Base-by-base conservation (phyloP, 148 eudicot species). In the Pouteria glomerata region DNA sequence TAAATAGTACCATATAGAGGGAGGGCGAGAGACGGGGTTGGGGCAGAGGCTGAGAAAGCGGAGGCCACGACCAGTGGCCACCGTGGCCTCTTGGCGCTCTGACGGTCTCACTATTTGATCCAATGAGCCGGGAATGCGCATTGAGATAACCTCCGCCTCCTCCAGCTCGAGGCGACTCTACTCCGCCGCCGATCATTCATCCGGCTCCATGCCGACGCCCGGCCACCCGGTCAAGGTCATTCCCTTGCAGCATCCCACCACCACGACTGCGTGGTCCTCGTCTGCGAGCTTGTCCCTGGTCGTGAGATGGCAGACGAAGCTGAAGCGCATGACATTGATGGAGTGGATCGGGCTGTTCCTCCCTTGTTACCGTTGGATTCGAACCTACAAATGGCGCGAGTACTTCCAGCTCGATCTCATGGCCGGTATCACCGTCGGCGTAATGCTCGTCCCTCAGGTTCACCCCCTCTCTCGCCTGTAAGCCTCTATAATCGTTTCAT, bases 381-480 rank as follows among this genome's bases (percentile, higher is more conserved):
- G 92, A 1, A 69, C 84, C 12, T 95, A 95, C 47, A 73, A 72
- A n/a, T 76, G 78, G 80, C 74, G 75, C 0, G 97, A 95, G 21
- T 85, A 82, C 69, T 75, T 95, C 63, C 97, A 90, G 79, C 51
- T 68, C 23, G 99, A 95, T 85, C 79, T 92, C 62, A 82, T 89
- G 81, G 88, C 97, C 23, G 99, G 99, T 34, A 44, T 88, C 55
- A 88, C 99, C 60, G 99, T 95, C 72, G 99, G 97, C 39, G 79
- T 95, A 77, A 95, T 95, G 99, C 92, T 95, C 41, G 97, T 95
- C 3, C 99, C 99, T 78, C 99, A 95, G 99, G 99, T 91, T 21
- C n/a, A 19, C 31, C 56, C 15, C 47, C 21, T 57, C 31, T 57
- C 44, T 74, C 39, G 13, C 42, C 42, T 14, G 8, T 56, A 27